Evolutionary conservation across 2,329 filamentous ascomycete genomes (phyloP).

Genomic region (Penicillium rolfsii): DNA sequence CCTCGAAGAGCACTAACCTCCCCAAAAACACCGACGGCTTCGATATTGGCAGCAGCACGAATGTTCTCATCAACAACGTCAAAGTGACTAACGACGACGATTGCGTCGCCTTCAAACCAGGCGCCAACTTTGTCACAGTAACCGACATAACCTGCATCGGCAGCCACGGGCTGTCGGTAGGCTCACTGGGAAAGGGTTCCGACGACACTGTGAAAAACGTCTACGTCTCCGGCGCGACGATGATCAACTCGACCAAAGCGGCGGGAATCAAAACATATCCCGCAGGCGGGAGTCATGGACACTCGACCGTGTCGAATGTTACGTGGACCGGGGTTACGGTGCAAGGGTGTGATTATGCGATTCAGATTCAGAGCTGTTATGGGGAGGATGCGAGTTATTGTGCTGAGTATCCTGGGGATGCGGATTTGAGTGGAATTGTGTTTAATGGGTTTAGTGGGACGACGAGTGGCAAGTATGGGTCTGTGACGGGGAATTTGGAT

Average conservation of each 20-base stretch:
- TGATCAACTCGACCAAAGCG: constrained; percentile 51
- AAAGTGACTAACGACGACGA: constrained; percentile 50
- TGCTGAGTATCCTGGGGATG: constrained; percentile 38
- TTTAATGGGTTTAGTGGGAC: constrained; percentile 46
- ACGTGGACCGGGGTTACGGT: constrained; percentile 47
- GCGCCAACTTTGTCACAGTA: constrained; percentile 46
- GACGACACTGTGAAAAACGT: constrained; percentile 51
- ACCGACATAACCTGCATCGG: constrained; percentile 50
- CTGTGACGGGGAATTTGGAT: constrained; percentile 43
- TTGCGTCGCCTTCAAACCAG: constrained; percentile 52
- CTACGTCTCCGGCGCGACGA: constrained; percentile 45
- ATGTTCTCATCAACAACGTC: constrained; percentile 44
- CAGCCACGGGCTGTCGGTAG: constrained; percentile 54
- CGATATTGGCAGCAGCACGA: constrained; percentile 45
- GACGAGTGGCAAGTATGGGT: constrained; percentile 43
- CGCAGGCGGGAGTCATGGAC: constrained; percentile 41
- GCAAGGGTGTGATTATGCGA: constrained; percentile 47
- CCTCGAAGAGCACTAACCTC: constrained; percentile 43
- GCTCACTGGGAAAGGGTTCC: constrained; percentile 47
- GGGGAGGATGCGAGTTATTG: constrained; percentile 44
- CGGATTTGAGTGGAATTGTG: constrained; percentile 40
- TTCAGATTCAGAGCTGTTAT: constrained; percentile 54
- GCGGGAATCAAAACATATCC: constrained; percentile 54
- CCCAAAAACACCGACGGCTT: constrained; percentile 53
- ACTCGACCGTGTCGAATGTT: constrained; percentile 48